Base-by-base conservation (phyloP, 495 filamentous ascomycete species). In the Trichocladium antarcticum region DNA sequence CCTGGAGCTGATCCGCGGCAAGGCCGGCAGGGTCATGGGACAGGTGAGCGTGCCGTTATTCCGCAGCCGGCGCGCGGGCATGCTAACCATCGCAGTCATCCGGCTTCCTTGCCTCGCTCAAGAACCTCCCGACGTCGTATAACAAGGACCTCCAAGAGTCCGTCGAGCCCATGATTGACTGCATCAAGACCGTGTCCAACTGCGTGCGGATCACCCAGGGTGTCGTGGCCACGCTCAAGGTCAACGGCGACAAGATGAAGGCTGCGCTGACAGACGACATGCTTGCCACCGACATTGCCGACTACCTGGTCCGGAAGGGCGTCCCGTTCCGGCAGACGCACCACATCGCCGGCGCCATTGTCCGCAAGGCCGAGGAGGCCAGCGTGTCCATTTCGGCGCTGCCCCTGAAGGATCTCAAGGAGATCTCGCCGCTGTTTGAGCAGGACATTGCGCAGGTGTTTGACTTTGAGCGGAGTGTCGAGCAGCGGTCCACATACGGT, bases 101-200 rank as follows among this genome's bases (percentile, higher is more conserved):
- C 7, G 90, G 90, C 29, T 72, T 96, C 56, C 90, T 87, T 80
- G 79, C 76, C 65, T 92, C 82, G 12, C 79, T 86, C 62, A 96
- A 97, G 72, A 84, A 84, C 29, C 74, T 95, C 17, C 88, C 90
- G 2, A 84, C 80, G 20, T 93, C 87, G 6, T 96, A 95, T 74
- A 94, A 96, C 73, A 94, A 95, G 71, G 86, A 95, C 61, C 72
- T 95, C 14, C 90, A 97, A 68, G 90, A 96, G 69, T 83, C 79
- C 50, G 81, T 87, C 53, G 87, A 95, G 72, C 84, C 85, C 36
- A 76, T 97, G 64, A 77, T 97, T 22, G 86, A 95, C 68, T 81
- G 82, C 61, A 77, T 93, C 64, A 88, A 89, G 71, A 95, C 89
- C 9, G 79, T 94, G 42, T 74, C 48, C 39, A 85, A 93, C 73